Evolutionary conservation across 495 filamentous ascomycete species (phyloP), one percentile per base, ranked within the genome.

Genomic region (Extremus antarcticus): DNA sequence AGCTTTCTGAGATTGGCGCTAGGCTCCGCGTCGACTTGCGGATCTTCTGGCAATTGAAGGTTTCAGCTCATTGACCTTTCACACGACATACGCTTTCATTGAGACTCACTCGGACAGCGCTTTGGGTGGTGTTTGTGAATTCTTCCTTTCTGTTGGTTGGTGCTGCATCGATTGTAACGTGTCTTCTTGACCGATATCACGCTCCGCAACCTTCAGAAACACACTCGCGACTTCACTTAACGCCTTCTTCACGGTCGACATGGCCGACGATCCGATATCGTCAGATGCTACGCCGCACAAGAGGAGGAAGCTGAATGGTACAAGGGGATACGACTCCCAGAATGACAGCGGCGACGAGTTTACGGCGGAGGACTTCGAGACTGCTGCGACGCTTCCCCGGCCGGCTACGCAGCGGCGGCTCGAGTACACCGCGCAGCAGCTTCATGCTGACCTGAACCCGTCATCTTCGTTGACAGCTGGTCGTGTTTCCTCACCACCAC

Each of bases 341-440:
- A 68, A 74, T 49, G 78, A 82, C 55, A 75, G 71, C 53, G 78
- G 72, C 21, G 79, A 81, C 48, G 79, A 81, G 13, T 65, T 78
- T 0, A 73, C 78, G 43, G 70, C 70, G 22, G 75, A 73, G 17
- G 54, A 62, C 47, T 76, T 77, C 63, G 75, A 81, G 53, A 84
- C 81, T 11, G 66, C 80, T 35, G 76, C 78, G 58, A 86, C 83
- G 17, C 53, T 87, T 32, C 84, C 78, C 49, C 60, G 78, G 43
- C 43, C 60, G 22, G 53, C 56, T 55, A 52, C 55, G 58, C 35
- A 56, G 51, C 38, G 43, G 62, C 62, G 68, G 50, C 60, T 60
- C 67, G n/a, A 54, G 11, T 54, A 45, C 51, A 45, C 20, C 13
- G 25, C 29, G 16, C 16, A 54, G 11, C 51, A 54, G 40, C 35